Conservation (phyloP, 176 grass and related monocot genomes). For the Bonia amplexicaulis region DNA sequence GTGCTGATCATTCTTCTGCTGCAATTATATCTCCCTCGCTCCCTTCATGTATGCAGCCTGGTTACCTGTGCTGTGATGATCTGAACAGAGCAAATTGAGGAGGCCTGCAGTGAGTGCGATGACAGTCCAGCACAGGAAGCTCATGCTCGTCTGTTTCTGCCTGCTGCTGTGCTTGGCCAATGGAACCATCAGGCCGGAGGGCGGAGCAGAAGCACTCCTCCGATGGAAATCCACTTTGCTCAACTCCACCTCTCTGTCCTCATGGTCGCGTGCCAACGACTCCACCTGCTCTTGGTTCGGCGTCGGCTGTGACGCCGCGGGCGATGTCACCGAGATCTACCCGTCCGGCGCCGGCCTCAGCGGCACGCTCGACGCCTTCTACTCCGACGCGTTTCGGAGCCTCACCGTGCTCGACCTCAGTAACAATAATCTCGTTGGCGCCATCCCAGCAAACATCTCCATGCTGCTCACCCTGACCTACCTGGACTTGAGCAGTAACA, state of each 20-base stretch:
- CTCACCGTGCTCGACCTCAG: slow-evolving; percentile 32
- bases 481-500: background rate
- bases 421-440: slow-evolving; percentile 17
- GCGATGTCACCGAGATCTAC: slow-evolving; percentile 16
- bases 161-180: background rate
- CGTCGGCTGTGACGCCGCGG: slow-evolving; percentile 17
- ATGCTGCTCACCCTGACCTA: background rate
- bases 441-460: slow-evolving; percentile 38
- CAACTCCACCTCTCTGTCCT: background rate
- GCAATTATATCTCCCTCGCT: too few relatives aligned
- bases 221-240: slow-evolving; percentile 51
- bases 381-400: slow-evolving; percentile 13
- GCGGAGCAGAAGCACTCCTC: slow-evolving; percentile 29
- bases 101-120: background rate
- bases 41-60: background rate
- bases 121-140: background rate
- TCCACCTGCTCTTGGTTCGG: slow-evolving; percentile 42
- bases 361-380: slow-evolving; percentile 33
- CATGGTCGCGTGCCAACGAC: slow-evolving; percentile 34
- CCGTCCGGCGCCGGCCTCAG: background rate
- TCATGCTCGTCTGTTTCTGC: background rate
- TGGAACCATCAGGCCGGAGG: background rate
- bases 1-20: too few relatives aligned
- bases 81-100: background rate
- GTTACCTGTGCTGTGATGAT: background rate